These are phyloP conservation scores for Hemisphaericaspora xylofermentans DNA, from an alignment of 1,139 yeast genomes.

Conservation along the genomic window DNA sequence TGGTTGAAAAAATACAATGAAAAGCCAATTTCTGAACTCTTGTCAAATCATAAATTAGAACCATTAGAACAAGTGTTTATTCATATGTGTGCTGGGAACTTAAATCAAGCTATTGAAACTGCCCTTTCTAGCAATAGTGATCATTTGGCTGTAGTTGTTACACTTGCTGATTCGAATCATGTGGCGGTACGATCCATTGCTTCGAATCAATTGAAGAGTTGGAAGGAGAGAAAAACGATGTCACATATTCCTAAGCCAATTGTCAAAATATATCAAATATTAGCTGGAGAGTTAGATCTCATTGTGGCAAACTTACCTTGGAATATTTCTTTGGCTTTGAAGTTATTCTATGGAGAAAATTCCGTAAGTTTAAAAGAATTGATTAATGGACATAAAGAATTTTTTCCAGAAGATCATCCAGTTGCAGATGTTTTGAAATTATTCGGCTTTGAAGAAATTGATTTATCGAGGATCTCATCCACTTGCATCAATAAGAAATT, in stretches of 20 bases:
- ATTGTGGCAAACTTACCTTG: conserved; percentile 57
- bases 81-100: conserved; percentile 54
- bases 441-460: conserved; percentile 11
- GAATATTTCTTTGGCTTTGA: conserved; percentile 59
- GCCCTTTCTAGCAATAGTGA: conserved; percentile 61
- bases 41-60: conserved; percentile 23
- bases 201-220: conserved; percentile 56
- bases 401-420: conserved; percentile 13
- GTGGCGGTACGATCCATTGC: conserved; percentile 57
- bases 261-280: conserved; percentile 59
- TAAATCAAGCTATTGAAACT: conserved; percentile 57
- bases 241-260: conserved; percentile 52
- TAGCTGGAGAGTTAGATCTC: conserved; percentile 54
- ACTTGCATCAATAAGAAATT: conserved; percentile 29
- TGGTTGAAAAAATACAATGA: conserved; percentile 35
- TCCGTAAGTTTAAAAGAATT: conserved; percentile 45
- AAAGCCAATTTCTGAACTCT: conserved; percentile 17
- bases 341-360: conserved; percentile 58
- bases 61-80: conserved; percentile 52
- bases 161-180: conserved; percentile 71
- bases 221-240: conserved; percentile 50
- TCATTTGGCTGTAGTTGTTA: conserved; percentile 70
- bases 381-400: conserved; percentile 21
- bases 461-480: conserved; percentile 5
- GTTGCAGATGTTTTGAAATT: conserved; percentile 26